These are phyloP conservation scores for Solanum rostratum DNA, from an alignment of 257 asterid genomes.

Conservation along the genomic window DNA sequence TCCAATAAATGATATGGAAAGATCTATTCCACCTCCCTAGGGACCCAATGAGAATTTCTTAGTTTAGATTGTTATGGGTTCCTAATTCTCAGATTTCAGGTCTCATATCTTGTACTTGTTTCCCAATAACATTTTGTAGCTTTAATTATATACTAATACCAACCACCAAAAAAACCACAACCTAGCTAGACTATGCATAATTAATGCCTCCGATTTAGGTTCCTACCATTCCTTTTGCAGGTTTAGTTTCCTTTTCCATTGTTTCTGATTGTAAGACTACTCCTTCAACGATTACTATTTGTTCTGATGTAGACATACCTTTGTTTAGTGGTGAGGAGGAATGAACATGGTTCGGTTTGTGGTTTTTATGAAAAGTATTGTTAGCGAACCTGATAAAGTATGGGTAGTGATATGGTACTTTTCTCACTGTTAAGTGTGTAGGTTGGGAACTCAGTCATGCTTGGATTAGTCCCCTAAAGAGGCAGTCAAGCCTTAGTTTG, in stretches of 20 bases:
- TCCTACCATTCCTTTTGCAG: not conserved
- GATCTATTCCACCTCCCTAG: not conserved
- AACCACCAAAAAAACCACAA: not conserved
- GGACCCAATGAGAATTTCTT: not conserved
- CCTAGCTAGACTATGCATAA: not conserved
- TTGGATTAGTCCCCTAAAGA: not conserved
- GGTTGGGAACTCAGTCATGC: not conserved
- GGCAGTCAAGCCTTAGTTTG: not conserved
- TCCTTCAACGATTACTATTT: not conserved
- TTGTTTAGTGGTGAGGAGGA: not conserved
- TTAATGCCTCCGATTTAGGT: not conserved
- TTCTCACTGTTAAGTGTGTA: not conserved
- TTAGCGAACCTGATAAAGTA: not conserved
- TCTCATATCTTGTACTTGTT: not conserved
- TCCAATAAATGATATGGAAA: not conserved
- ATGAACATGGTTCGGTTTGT: not conserved
- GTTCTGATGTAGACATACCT: not conserved
- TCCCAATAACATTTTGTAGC: not conserved
- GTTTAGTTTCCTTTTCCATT: not conserved
- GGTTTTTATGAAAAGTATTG: not conserved
- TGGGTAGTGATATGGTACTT: not conserved
- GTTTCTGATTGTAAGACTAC: not conserved
- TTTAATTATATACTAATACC: not conserved
- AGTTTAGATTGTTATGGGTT: not conserved
- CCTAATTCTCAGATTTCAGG: not conserved